These are phyloP conservation scores for Sclerotinia trifoliorum DNA, from an alignment of 2,329 filamentous ascomycete species.

Conservation along the genomic window DNA sequence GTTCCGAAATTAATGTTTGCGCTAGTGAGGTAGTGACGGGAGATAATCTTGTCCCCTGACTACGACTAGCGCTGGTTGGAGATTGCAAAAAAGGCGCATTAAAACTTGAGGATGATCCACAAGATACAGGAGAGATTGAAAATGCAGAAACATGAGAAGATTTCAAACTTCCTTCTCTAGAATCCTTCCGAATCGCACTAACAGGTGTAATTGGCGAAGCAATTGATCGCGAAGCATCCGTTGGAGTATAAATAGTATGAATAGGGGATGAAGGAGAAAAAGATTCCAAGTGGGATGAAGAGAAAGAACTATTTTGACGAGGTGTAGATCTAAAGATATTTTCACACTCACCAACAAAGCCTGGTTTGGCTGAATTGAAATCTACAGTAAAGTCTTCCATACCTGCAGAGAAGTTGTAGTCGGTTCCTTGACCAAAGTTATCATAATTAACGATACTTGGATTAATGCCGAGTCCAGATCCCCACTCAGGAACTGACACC, in stretches of 20 bases:
- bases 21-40: conserved; percentile 24
- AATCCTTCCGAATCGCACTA: conserved; percentile 28
- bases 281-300: conserved; percentile 32
- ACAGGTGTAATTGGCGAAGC: conserved; percentile 37
- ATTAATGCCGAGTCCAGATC: conserved; percentile 35
- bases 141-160: conserved; percentile 42
- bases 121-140: conserved; percentile 38
- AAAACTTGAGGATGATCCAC: conserved; percentile 34
- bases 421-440: conserved; percentile 33
- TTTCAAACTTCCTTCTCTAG: conserved; percentile 38
- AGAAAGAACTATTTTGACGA: conserved; percentile 32
- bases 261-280: conserved; percentile 36
- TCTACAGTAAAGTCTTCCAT: conserved; percentile 42
- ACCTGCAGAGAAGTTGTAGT: conserved; percentile 39
- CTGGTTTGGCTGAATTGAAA: conserved; percentile 44
- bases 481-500: conserved; percentile 38
- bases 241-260: conserved; percentile 33
- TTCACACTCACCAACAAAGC: conserved; percentile 48
- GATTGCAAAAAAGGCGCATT: conserved; percentile 30
- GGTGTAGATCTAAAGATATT: conserved; percentile 41
- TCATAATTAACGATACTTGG: conserved; percentile 39
- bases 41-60: conserved; percentile 33
- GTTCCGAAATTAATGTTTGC: conserved; percentile 28
- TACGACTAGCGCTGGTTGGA: conserved; percentile 30
- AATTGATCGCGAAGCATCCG: conserved; percentile 31